A percentile compares a stretch with the other conserved stretches of the same genome.
Evolutionary conservation across 805 yeast species (phyloP).

Genomic region (Deakozyma indianensis): DNA sequence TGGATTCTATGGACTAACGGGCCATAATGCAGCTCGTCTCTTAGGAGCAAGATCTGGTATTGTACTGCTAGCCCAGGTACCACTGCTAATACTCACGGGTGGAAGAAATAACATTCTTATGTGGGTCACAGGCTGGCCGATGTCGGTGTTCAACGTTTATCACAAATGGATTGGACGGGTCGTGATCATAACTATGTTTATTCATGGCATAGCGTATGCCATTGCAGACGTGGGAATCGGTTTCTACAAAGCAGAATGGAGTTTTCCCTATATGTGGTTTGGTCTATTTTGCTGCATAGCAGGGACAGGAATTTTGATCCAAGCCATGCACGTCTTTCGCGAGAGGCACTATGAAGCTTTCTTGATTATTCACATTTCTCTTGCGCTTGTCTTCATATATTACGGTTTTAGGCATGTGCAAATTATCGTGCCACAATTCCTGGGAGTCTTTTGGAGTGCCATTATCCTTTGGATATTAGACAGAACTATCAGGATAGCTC

Average conservation of each 20-base stretch:
- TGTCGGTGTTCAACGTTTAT: conserved; percentile 40
- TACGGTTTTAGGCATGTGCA: background rate
- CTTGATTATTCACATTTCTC: conserved; percentile 35
- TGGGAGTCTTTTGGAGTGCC: background rate
- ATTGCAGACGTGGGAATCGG: conserved; percentile 7
- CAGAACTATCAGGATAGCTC: background rate
- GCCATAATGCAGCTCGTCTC: background rate
- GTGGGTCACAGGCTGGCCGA: conserved; percentile 45
- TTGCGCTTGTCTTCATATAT: conserved; percentile 26
- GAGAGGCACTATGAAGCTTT: conserved; percentile 41
- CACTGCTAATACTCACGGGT: conserved; percentile 29
- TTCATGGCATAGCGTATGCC: conserved; percentile 15
- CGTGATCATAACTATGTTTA: conserved; percentile 11
- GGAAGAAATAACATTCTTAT: conserved; percentile 59
- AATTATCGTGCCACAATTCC: background rate
- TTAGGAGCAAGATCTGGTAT: background rate
- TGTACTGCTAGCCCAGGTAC: conserved; percentile 11
- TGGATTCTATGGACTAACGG: background rate
- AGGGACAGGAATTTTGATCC: conserved; percentile 27
- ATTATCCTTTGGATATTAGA: background rate
- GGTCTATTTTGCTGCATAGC: conserved; percentile 29
- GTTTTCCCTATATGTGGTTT: conserved; percentile 13
- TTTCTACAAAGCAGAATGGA: conserved; percentile 7
- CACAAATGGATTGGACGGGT: conserved; percentile 29
- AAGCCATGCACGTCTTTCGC: conserved; percentile 38